Evolutionary conservation across 345 rosid genomes (phyloP).

Genomic region (Eucalyptus regnans): DNA sequence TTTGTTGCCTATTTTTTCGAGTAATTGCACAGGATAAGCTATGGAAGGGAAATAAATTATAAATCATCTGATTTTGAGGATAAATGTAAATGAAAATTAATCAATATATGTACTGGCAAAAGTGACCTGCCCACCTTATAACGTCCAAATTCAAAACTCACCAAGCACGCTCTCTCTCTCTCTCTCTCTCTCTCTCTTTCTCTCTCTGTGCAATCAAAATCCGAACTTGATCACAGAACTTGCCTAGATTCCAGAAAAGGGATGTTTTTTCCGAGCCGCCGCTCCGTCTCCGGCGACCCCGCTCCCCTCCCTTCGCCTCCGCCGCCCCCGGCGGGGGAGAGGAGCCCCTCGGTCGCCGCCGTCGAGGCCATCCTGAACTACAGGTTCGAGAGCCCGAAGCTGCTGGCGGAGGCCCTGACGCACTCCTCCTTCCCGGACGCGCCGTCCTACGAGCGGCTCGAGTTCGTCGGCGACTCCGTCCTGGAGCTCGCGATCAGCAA

Average conservation of each 20-base stretch:
- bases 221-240: neutral
- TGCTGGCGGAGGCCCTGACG: slow-evolving; percentile 56
- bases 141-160: neutral
- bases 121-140: neutral
- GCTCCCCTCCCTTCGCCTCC: neutral
- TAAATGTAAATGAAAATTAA: neutral
- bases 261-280: neutral
- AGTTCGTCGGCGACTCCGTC: slow-evolving; percentile 72
- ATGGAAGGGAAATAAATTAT: neutral
- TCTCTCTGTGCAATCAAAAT: neutral
- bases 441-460: slow-evolving; percentile 56
- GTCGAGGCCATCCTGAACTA: slow-evolving; percentile 49
- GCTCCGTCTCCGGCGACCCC: neutral
- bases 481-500: slow-evolving; percentile 36
- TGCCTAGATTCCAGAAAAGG: neutral
- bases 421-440: slow-evolving; percentile 39
- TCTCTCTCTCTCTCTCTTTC: neutral
- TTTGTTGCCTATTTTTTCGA: neutral
- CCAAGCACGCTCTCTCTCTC: neutral
- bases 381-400: slow-evolving; percentile 27
- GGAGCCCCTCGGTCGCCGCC: slow-evolving; percentile 18
- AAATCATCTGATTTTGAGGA: neutral
- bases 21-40: neutral
- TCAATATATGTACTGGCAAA: neutral
- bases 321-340: neutral